phyloP scores from a whole-genome alignment of 1,284 basidiomycete species.

The Papiliotrema laurentii region DNA sequence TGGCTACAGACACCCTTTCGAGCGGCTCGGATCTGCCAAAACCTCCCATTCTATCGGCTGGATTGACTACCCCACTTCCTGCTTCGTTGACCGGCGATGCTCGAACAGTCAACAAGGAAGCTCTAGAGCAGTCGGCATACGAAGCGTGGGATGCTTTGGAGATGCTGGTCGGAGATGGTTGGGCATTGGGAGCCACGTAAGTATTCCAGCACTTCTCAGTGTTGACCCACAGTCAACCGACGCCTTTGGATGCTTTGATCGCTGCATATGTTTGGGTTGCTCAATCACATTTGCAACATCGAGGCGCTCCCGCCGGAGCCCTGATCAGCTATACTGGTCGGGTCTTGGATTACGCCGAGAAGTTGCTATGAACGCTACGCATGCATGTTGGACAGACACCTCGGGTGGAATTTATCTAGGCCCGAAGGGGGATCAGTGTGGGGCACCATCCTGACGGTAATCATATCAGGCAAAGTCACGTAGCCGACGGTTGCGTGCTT shows the following conservation, averaged over 20 bases:
- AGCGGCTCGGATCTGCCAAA: conserved; percentile 20
- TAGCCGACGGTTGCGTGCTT: too few relatives aligned
- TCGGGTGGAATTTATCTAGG: too few relatives aligned
- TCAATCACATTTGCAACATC: too few relatives aligned
- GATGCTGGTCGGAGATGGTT: conserved; percentile 13
- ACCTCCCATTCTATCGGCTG: conserved; percentile 34
- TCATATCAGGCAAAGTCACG: too few relatives aligned
- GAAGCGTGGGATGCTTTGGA: conserved; percentile 28
- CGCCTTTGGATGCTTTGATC: conserved; percentile 44
- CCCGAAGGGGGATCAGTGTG: too few relatives aligned
- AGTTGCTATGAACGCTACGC: too few relatives aligned
- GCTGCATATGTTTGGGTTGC: conserved; percentile 33
- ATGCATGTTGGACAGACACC: too few relatives aligned
- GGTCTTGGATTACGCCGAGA: too few relatives aligned
- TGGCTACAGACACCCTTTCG: conserved; percentile 15
- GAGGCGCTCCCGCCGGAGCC: too few relatives aligned
- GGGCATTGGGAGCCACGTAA: conserved; percentile 36
- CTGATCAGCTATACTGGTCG: conserved; percentile 1
- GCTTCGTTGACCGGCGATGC: conserved; percentile 37
- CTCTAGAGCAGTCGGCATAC: conserved; percentile 18
- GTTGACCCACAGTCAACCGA: conserved; percentile 22
- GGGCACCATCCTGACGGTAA: too few relatives aligned
- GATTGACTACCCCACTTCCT: conserved; percentile 38
- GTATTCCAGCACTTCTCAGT: conserved; percentile 3
- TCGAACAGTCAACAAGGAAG: conserved; percentile 19